These are phyloP conservation scores for Podospora conica DNA, from an alignment of 495 filamentous ascomycete species.

Conservation along the genomic window DNA sequence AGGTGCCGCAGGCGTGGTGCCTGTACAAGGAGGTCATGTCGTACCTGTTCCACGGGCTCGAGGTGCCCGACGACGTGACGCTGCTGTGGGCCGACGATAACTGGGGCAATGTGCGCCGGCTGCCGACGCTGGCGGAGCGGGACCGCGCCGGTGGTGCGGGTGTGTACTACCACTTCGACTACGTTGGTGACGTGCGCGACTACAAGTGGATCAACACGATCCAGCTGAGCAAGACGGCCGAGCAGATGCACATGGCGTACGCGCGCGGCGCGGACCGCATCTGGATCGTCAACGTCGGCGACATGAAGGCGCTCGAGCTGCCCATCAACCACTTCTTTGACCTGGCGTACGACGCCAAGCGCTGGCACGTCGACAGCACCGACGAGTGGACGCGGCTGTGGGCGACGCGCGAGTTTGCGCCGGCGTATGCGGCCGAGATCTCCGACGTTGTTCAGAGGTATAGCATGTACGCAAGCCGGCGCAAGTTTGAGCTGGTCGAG, in stretches of 20 bases:
- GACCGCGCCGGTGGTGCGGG: slow-evolving; percentile 58
- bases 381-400: slow-evolving; percentile 50
- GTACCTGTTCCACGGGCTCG: slow-evolving; percentile 59
- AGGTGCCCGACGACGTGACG: slow-evolving; percentile 66
- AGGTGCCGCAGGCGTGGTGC: slow-evolving; percentile 66
- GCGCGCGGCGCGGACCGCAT: slow-evolving; percentile 57
- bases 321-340: slow-evolving; percentile 64
- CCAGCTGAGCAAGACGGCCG: slow-evolving; percentile 56
- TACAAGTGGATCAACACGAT: slow-evolving; percentile 73
- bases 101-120: slow-evolving; percentile 60
- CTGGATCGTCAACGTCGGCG: slow-evolving; percentile 74
- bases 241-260: slow-evolving; percentile 59
- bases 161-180: slow-evolving; percentile 76
- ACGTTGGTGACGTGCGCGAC: slow-evolving; percentile 56
- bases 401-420: slow-evolving; percentile 56
- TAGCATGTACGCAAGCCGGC: slow-evolving; percentile 54
- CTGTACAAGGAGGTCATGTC: slow-evolving; percentile 66
- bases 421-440: slow-evolving; percentile 42
- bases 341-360: slow-evolving; percentile 56
- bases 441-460: slow-evolving; percentile 54
- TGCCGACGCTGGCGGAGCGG: slow-evolving; percentile 58
- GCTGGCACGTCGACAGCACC: slow-evolving; percentile 50
- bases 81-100: slow-evolving; percentile 74
- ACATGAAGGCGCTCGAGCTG: slow-evolving; percentile 63
- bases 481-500: slow-evolving; percentile 66